Base-by-base conservation (phyloP, 805 yeast species). In the Metschnikowia chrysomelidarum region DNA sequence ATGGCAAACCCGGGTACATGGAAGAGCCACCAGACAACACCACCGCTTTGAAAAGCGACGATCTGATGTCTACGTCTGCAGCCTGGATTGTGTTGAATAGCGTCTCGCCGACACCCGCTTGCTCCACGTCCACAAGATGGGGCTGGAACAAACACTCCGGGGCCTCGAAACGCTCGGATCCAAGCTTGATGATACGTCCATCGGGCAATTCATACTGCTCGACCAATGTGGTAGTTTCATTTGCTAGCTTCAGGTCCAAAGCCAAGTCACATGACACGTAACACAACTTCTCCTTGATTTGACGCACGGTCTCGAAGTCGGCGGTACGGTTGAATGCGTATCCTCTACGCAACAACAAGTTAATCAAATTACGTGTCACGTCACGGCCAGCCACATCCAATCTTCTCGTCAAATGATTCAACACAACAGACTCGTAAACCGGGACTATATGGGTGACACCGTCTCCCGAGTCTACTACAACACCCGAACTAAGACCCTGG, bases 391-490 rank as follows among this genome's bases (percentile, higher is more conserved):
- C 98, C 43, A 93, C 95, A 60, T 93, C 96, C 51, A 93, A 71
- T 59, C 98, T 80, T 55, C 82, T 78, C 13, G 96, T 91, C 53
- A 87, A 72, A 62, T 93, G 98, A 60, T 87, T 91, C 57, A 93
- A 75, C n/a, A 93, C 98, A 27, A 87, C 95, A 4, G 94, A 82
- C 65, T 93, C 98, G 61, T 93, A 93, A 24, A 93, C 98, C 15
- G 98, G 98, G 27, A 93, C 97, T 62, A 93, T 83, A 59, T 93
- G 98, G 4, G 98, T 93, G 30, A 91, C 98, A 65, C 98, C 98
- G 60, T 89, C 98, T 56, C 98, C 98, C 4, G 96, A 87, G 62
- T 93, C 98, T 15, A 93, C 98, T 40, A 93, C 98, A 13, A 93
- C 98, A 52, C 98, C 98, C 0, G 95, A 85, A 17, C 94, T 82